Evolutionary conservation across 1,139 yeast genomes (phyloP), one percentile per base, ranked within the genome.

Genomic region (Sugiyamaella paludigena): DNA sequence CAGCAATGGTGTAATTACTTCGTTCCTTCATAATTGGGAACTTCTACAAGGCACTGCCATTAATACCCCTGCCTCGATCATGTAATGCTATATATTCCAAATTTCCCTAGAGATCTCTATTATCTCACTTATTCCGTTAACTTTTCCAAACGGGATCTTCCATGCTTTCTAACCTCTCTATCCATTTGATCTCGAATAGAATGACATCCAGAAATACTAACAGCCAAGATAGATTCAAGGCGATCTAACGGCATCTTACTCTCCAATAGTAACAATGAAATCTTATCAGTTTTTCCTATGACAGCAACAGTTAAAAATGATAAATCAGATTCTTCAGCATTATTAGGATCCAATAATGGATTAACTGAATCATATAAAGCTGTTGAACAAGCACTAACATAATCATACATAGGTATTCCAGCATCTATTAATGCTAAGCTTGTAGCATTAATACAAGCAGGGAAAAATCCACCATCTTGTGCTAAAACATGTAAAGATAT

Each of bases 341-440:
- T 75, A 64, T 87, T 88, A 49, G 92, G 78, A 65, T 92, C 98
- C 15, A 92, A 72, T 53, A 92, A 71, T 11, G 96, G 89, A 8
- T 69, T 70, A 11, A 81, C 77, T n/a, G 49, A 37, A 58, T 85
- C 92, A 62, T 81, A 84, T 35, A 87, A 69, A 0, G 97, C 98
- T 7, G 91, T 87, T 32, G 84, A 77, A 32, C 88, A 77, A 2
- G 95, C 83, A 45, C 89, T 79, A 11, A 92, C 85, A 63, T 87
- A 91, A 65, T 92, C 98, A 62, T 85, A 85, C 87, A 92, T 84
- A 13, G 97, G 87, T 39, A 92, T 83, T 40, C 98, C 98, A 1
- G 98, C 97, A 69, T 94, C 98, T 40, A 92, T 81, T 44, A 92
- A 73, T 0, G 96, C 98, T 58, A 92, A 71, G 0, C 96, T 87